Percentiles rank a stretch among this genome's conserved stretches.
Evolutionary conservation across 768 basidiomycete species (phyloP).

Genomic region (Xerocomus brunneocitrinus): DNA sequence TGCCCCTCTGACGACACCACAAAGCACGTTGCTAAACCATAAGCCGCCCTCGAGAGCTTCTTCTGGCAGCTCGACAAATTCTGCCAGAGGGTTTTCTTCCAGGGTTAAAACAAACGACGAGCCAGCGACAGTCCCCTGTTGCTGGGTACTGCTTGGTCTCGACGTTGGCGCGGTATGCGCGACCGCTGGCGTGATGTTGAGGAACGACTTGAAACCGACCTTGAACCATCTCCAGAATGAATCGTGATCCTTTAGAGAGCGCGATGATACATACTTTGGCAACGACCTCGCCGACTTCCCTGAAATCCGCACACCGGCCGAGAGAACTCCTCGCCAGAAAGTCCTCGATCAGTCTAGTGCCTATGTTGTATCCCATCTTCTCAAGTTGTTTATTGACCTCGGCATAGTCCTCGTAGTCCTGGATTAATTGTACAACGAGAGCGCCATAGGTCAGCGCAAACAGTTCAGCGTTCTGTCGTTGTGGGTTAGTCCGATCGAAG

Average conservation of each 20-base stretch:
- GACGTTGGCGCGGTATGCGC: conserved; percentile 60
- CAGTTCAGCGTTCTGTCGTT: conserved; percentile 85
- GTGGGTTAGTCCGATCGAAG: conserved; percentile 16
- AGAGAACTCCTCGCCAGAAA: conserved; percentile 91
- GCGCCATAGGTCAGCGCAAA: conserved; percentile 97
- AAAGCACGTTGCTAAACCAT: conserved; percentile 96
- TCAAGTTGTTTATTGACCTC: conserved; percentile 97
- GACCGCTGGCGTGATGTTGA: conserved; percentile 85
- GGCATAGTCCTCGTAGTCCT: conserved; percentile 96
- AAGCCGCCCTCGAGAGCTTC: conserved; percentile 89
- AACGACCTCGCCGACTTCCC: conserved; percentile 92
- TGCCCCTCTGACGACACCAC: conserved; percentile 89
- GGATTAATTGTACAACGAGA: conserved; percentile 95
- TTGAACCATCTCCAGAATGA: conserved; percentile 28
- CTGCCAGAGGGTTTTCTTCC: conserved; percentile 94
- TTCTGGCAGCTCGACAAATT: conserved; percentile 95
- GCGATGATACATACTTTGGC: conserved; percentile 62
- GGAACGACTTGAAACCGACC: conserved; percentile 98
- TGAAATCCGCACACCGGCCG: conserved; percentile 89
- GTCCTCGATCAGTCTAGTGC: conserved; percentile 93
- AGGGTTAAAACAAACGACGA: conserved; percentile 78
- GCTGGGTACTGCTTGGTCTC: conserved; percentile 39
- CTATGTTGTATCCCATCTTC: conserved; percentile 99
- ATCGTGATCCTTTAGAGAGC: neutral
- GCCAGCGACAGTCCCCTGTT: conserved; percentile 41